Evolutionary conservation across 1,284 basidiomycete species (phyloP), one percentile per base, ranked within the genome.

Genomic region (Schizophyllum amplum): DNA sequence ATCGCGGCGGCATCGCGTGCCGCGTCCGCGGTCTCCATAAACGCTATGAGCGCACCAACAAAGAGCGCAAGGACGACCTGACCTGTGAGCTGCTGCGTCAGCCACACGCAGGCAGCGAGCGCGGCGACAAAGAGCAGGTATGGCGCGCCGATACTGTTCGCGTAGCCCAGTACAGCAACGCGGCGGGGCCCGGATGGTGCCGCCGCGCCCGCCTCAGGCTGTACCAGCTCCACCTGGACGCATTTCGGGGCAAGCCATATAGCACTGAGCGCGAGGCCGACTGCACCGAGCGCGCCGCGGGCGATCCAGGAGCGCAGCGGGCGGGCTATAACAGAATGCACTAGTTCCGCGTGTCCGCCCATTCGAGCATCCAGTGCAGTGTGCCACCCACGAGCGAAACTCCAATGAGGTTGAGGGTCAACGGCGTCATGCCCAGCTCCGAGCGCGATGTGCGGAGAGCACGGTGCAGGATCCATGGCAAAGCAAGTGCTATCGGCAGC

Each of bases 61-160:
- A 79, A 75, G 0, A 89, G 74, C 0, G 76, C 81, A 48, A 97
- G 74, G 1, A 86, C 80, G 22, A 97, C 59, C 68, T 98, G 96
- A 0, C 90, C 94, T 0, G 86, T 86, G 1, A 94, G 81, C 63
- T 94, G 92, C 9, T 81, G 83, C 5, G 84, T 75, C 26, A 85
- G 70, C 71, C 87, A 94, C 9, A 87, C 73, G 23, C 89, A 57
- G 13, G 78, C 74, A 53, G 95, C 81, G 47, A 79, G 71, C 24
- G 90, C 76, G 20, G 81, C 76, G 76, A 88, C 84, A 66, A 97
- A 90, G 51, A 98, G 73, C 55, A 95, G 72, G 69, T 94, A 97
- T 0, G 88, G 84, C 20, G 93, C 85, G 2, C 94, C 97, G 63
- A 88, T 92, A 0, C 90, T 84, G 69, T 99, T 98, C 0, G 90